Evolutionary conservation across 169 alveolate species (phyloP).

Genomic region (Plasmodium yoelii): DNA sequence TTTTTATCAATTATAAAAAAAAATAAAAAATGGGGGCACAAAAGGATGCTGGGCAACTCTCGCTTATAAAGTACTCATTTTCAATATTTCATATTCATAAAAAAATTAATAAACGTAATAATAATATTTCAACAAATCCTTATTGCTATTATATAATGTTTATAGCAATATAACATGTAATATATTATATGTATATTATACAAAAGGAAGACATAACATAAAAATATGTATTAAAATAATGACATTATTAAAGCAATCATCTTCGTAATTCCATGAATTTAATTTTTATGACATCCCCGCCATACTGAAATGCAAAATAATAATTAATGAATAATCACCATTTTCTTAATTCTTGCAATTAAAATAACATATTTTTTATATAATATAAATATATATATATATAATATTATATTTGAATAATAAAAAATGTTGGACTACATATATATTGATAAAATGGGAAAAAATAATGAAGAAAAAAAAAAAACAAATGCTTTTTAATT

Average conservation of each 20-base stretch:
- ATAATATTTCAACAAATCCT: slow-evolving; percentile 14
- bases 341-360: slow-evolving; percentile 8
- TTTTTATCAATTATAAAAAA: slow-evolving; percentile 23
- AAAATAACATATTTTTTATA: slow-evolving; percentile 28
- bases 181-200: slow-evolving; percentile 4
- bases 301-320: slow-evolving; percentile 58
- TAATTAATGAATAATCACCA: slow-evolving; percentile 23
- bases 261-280: slow-evolving; percentile 2
- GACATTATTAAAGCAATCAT: slow-evolving; percentile 30
- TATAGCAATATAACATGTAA: background rate
- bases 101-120: background rate
- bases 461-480: slow-evolving; percentile 1
- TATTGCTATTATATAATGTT: slow-evolving; percentile 2
- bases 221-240: slow-evolving; percentile 1
- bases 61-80: slow-evolving; percentile 36
- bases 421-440: background rate
- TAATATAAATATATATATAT: slow-evolving; percentile 3
- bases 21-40: slow-evolving; percentile 15
- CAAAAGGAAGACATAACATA: slow-evolving; percentile 16
- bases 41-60: slow-evolving; percentile 1
- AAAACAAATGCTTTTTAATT: too few species aligned
- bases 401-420: slow-evolving; percentile 2
- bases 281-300: slow-evolving; percentile 23
- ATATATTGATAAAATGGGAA: slow-evolving; percentile 5
- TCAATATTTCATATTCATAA: slow-evolving; percentile 19